Conservation (phyloP, 2,329 filamentous ascomycete genomes). For the Fusarium anthophilum region DNA sequence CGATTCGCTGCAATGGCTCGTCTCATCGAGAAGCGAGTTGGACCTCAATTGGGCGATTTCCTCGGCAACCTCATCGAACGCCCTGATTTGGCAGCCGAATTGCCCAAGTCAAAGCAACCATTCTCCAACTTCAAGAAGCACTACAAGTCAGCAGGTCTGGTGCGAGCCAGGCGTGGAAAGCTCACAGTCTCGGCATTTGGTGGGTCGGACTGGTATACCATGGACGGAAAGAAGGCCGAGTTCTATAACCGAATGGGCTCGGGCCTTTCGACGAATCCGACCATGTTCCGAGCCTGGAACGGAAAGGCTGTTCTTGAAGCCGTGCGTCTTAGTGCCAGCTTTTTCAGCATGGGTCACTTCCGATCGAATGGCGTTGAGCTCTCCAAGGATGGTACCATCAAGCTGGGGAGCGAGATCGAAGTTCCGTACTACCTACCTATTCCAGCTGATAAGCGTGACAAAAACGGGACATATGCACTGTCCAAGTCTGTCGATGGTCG, state of each 20-base stretch:
- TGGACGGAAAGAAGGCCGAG: slow-evolving; percentile 20
- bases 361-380: slow-evolving; percentile 19
- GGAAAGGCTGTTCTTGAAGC: slow-evolving; percentile 22
- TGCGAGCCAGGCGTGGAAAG: slow-evolving; percentile 9
- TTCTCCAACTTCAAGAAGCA: slow-evolving; percentile 4
- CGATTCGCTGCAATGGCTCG: slow-evolving; percentile 13
- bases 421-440: slow-evolving; percentile 17
- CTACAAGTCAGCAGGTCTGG: slow-evolving; percentile 6
- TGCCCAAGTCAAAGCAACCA: neutral
- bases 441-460: neutral
- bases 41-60: slow-evolving; percentile 1
- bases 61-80: slow-evolving; percentile 8
- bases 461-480: slow-evolving; percentile 10
- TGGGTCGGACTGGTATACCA: slow-evolving; percentile 25
- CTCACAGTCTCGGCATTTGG: slow-evolving; percentile 22
- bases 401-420: slow-evolving; percentile 8
- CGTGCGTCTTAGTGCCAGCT: slow-evolving; percentile 13
- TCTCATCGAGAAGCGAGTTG: slow-evolving; percentile 9
- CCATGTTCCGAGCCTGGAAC: slow-evolving; percentile 31
- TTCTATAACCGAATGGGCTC: slow-evolving; percentile 27
- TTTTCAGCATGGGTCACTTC: slow-evolving; percentile 30
- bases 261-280: slow-evolving; percentile 24
- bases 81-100: neutral
- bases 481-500: slow-evolving; percentile 10
- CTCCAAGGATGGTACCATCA: neutral